These are phyloP conservation scores for Epichloe gansuensis DNA, from an alignment of 2,329 filamentous ascomycete genomes.

Conservation along the genomic window DNA sequence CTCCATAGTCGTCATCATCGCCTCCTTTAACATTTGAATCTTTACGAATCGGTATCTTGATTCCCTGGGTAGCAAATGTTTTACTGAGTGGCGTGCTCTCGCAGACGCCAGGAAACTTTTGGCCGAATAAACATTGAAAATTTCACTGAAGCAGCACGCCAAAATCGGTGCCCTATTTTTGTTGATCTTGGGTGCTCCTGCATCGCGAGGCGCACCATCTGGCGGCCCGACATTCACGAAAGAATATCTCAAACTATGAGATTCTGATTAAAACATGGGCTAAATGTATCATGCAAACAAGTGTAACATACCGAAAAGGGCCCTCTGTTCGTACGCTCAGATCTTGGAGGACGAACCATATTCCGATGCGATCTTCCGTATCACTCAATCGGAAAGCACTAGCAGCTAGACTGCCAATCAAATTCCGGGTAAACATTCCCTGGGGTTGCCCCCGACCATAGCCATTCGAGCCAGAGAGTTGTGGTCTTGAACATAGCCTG, in stretches of 20 bases:
- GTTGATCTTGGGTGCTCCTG: constrained; percentile 43
- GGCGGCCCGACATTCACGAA: constrained; percentile 72
- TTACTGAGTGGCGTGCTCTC: constrained; percentile 88
- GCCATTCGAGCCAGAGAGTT: constrained; percentile 21
- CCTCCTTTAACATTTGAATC: constrained; percentile 50
- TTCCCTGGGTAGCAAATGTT: constrained; percentile 83
- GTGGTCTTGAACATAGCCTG: constrained; percentile 20
- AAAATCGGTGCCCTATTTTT: constrained; percentile 69
- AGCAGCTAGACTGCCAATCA: constrained; percentile 83
- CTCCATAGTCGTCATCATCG: constrained; percentile 37
- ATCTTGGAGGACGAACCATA: constrained; percentile 96
- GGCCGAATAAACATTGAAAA: constrained; percentile 87
- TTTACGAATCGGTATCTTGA: constrained; percentile 93
- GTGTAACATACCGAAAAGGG: constrained; percentile 57
- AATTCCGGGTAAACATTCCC: constrained; percentile 87
- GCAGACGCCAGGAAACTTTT: constrained; percentile 98
- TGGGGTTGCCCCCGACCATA: constrained; percentile 40
- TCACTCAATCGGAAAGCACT: constrained; percentile 80
- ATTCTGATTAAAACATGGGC: constrained; percentile 9
- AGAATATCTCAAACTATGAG: constrained; percentile 46
- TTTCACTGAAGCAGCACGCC: constrained; percentile 73
- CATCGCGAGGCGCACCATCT: constrained; percentile 24
- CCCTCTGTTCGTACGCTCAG: constrained; percentile 90
- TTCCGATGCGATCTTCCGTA: constrained; percentile 66
- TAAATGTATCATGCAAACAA: background rate